Conservation (phyloP, 2,329 filamentous ascomycete genomes). For the Ophiostoma sp. region DNA sequence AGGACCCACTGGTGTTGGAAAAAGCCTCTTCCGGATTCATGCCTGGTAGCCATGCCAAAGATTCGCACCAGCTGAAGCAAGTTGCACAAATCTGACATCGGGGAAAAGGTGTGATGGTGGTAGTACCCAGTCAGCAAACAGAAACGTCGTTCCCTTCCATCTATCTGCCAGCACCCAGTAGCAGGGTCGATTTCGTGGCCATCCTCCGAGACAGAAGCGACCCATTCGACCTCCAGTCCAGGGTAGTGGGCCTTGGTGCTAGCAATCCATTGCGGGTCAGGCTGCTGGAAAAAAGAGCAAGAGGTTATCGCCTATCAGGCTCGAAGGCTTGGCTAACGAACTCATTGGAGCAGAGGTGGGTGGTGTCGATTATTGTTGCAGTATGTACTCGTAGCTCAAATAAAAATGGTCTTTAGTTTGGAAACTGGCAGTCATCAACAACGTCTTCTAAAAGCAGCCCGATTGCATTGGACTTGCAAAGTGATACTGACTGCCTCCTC, state of each 20-base stretch:
- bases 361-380: neutral
- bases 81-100: constrained; percentile 41
- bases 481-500: no score
- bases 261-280: constrained; percentile 3
- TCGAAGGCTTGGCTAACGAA: neutral
- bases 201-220: neutral
- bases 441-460: no score
- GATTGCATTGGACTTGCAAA: no score
- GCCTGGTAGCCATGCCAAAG: constrained; percentile 35
- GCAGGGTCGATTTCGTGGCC: neutral
- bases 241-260: neutral
- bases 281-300: constrained; percentile 6
- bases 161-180: no score
- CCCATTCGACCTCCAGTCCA: constrained; percentile 1
- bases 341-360: neutral
- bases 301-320: neutral
- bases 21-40: constrained; percentile 37
- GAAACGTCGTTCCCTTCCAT: neutral
- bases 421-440: no score
- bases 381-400: neutral
- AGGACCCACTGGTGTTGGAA: constrained; percentile 39
- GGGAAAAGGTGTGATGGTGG: constrained; percentile 4
- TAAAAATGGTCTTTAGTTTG: neutral
- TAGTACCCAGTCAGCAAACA: constrained; percentile 8
- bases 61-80: constrained; percentile 42